Base-by-base conservation (phyloP, 2,329 filamentous ascomycete species). In the Pezicula neosporulosa region DNA sequence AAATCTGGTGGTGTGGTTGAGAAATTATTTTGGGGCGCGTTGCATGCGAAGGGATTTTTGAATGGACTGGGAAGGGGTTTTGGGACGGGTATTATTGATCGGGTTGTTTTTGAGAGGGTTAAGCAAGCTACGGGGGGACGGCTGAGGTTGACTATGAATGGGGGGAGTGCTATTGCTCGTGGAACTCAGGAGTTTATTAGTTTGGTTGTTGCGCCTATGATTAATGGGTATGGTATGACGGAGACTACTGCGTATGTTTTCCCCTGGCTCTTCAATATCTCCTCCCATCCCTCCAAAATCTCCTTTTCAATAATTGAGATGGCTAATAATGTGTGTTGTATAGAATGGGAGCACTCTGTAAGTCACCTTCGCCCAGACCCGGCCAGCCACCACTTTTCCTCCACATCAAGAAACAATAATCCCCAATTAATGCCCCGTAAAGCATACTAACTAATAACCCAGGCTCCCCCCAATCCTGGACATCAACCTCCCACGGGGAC, bases 131-230 rank as follows among this genome's bases (percentile, higher is more conserved):
- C 93, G 1, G 93, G 93, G 63, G 92, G 91, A 48, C 82, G 83
- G 44, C 80, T 97, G 49, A 86, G 92, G 41, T 88, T 97, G 63
- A 88, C 90, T 70, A 85, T 97, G 83, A 97, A 95, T 68, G 93
- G 93, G 50, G 93, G 91, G 58, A 93, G 90, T 46, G 90, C 90
- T 27, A 87, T 97, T 58, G 84, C 92, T 18, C 85, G 87, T 65
- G 87, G 89, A 45, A 97, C 93, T 1, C 86, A 90, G 68, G 83
- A 85, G 54, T 97, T 97, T 76, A 80, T 97, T 65, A 96, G 90
- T 44, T 80, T 96, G 71, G 87, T 90, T 37, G 83, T 97, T 48
- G 89, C 90, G 18, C 93, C 93, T 24, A 96, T 97, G 91, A 84
- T 97, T 60, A 82, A 79, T 57, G 93, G 93, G 8, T 97, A 97